Base-by-base conservation (phyloP, 1,139 yeast species). In the Yamadazyma pseudoaaseri region DNA sequence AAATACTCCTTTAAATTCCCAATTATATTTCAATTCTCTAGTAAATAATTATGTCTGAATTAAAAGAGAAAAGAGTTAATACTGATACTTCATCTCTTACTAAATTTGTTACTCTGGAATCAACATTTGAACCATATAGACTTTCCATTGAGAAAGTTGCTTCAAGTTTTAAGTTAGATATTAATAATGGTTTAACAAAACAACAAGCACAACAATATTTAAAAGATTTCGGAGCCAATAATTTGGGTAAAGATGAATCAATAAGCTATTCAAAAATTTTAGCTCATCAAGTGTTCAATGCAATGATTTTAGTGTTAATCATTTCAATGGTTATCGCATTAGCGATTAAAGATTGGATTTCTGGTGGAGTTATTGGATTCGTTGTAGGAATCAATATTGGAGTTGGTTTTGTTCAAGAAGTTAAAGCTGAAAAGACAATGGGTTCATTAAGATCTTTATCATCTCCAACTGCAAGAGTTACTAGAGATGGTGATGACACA, bases 401-500 rank as follows among this genome's bases (percentile, higher is more conserved):
- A 17, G 83, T 85, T 31, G 95, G 94, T 2, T 76, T 81, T 35
- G 58, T 76, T 43, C 94, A 85, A 56, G 89, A 82, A 53, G 65
- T 68, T 45, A 76, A 77, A 41, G 94, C 94, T 2, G 92, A 84
- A 47, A 77, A 81, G 55, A 84, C 94, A 1, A 84, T 85, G 89
- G 86, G 83, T 21, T 79, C 90, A 1, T 70, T 85, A 35, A 70
- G 79, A 41, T 72, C 80, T 3, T 70, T 85, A 38, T 74, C 85
- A 34, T 79, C 90, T 1, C 90, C 94, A 10, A 73, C 84, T 3
- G 92, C 94, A 1, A 65, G 75, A 34, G 87, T 79, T 9, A 66
- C 79, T 34, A 71, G 95, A 56, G 66, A 77, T 47, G 89, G 87
- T 29, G 65, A 65, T 21, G 81, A 79, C 42, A 50, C 57, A 16